Evolutionary conservation across 108 stramenopile genomes (phyloP), one percentile per base, ranked within the genome.

Genomic region (Nitzschia palea): DNA sequence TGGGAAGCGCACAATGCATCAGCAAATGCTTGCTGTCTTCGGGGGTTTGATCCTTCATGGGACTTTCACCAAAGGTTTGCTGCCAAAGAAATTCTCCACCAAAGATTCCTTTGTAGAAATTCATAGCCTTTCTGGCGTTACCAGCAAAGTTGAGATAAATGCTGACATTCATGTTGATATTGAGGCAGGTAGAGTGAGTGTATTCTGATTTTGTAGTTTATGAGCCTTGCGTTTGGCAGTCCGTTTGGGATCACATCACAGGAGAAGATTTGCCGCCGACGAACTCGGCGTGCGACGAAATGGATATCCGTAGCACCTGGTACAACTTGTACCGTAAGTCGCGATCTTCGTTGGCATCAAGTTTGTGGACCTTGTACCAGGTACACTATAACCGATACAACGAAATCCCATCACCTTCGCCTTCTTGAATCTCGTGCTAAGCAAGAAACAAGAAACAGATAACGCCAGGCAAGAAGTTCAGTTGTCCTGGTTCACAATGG

Each of bases 101-200:
- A 31, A 68, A 68, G 67, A 68, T 34, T 44, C 35, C 44, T 23
- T 34, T 17, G 35, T 68, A 68, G 25, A 47, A 48, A 9, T 36
- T 32, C 42, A 68, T 47, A 27, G 67, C 67, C 14, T 68, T 28
- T 17, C 17, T n/a, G 36, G 30, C 32, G 67, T 68, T 68, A 32
- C 55, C 55, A 5, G 42, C 55, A 29, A 68, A 68, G 1, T 54
- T 68, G 18, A 68, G n/a, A 34, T 68, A 68, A 10, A 57, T 55
- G 15, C 15, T 28, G 23, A 44, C 15, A 23, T 35, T 56, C 55
- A 61, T 61, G 37, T 1, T 57, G n/a, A n/a, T n/a, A 20, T 1
- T 17, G 17, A 2, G 44, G 44, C 44, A 44, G 17, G 44, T 18
- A 44, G 20, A 44, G 20, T 20, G 20, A 44, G 44, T 44, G 44